phyloP scores from a whole-genome alignment of 768 basidiomycete species.

The Mycena crocata region DNA sequence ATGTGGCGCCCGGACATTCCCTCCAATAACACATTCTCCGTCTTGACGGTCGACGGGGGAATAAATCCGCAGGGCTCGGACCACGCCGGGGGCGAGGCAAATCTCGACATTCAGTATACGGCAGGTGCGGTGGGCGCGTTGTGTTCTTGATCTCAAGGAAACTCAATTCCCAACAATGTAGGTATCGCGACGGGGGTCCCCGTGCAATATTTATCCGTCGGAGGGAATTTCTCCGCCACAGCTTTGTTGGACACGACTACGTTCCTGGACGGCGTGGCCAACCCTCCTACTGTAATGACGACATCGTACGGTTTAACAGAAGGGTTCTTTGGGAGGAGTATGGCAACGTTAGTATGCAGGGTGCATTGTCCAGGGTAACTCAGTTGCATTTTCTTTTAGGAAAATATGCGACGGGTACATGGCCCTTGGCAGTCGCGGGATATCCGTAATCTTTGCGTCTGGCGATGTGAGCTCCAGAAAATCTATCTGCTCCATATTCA shows the following conservation, averaged over 20 bases:
- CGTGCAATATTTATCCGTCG: neutral
- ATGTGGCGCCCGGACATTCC: neutral
- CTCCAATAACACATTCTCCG: neutral
- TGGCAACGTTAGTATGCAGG: constrained; percentile 37
- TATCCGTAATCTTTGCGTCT: constrained; percentile 40
- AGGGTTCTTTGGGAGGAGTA: neutral
- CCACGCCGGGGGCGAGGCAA: neutral
- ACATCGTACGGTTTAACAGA: constrained; percentile 1
- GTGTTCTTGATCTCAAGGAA: no score
- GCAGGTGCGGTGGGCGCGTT: no score
- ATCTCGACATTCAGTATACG: constrained; percentile 18
- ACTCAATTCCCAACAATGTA: no score
- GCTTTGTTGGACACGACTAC: constrained; percentile 6
- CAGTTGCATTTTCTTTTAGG: constrained; percentile 47
- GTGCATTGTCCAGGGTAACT: no score
- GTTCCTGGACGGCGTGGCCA: constrained; percentile 11
- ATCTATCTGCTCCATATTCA: neutral
- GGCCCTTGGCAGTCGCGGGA: constrained; percentile 11
- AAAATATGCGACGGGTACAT: constrained; percentile 22
- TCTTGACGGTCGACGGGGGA: neutral
- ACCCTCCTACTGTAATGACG: constrained; percentile 5
- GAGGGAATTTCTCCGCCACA: constrained; percentile 37
- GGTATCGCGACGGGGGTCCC: constrained; percentile 12
- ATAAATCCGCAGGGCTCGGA: neutral
- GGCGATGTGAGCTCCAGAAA: constrained; percentile 3